Conservation (phyloP, 2,329 filamentous ascomycete species). For the Clonostachys rosea region DNA sequence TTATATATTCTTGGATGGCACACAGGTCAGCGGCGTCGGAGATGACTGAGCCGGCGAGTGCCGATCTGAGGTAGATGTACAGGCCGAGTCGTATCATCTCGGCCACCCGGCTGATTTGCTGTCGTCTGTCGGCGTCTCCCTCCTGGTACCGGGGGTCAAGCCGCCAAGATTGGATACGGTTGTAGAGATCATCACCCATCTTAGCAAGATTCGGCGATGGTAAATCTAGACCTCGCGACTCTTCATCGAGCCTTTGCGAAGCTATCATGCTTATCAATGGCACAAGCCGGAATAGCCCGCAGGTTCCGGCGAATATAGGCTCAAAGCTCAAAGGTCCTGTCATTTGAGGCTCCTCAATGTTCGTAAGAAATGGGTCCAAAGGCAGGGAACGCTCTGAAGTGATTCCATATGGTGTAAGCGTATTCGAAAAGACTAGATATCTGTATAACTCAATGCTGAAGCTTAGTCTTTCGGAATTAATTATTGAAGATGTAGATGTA, state of each 20-base stretch:
- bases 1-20: not conserved
- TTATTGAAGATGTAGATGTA: not conserved
- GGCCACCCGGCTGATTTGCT: not conserved
- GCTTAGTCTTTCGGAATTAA: conserved; percentile 1
- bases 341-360: too few species aligned
- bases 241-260: conserved; percentile 1
- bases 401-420: not conserved
- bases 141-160: not conserved
- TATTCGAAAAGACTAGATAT: conserved; percentile 1
- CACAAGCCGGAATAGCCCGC: conserved; percentile 1
- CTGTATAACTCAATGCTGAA: conserved; percentile 4
- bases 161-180: not conserved
- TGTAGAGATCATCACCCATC: not conserved
- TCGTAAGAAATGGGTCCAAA: not conserved
- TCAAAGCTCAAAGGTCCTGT: not conserved
- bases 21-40: not conserved
- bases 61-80: conserved; percentile 2
- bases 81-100: conserved; percentile 2
- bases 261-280: not conserved
- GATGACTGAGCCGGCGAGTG: conserved; percentile 1
- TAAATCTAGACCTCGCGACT: not conserved
- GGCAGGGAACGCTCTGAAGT: not conserved
- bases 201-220: not conserved
- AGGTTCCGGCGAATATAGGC: conserved; percentile 2
- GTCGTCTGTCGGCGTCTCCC: not conserved